Conservation (phyloP, 225 moss, liverwort and hornwort species). For the Antitrichia curtipendula region DNA sequence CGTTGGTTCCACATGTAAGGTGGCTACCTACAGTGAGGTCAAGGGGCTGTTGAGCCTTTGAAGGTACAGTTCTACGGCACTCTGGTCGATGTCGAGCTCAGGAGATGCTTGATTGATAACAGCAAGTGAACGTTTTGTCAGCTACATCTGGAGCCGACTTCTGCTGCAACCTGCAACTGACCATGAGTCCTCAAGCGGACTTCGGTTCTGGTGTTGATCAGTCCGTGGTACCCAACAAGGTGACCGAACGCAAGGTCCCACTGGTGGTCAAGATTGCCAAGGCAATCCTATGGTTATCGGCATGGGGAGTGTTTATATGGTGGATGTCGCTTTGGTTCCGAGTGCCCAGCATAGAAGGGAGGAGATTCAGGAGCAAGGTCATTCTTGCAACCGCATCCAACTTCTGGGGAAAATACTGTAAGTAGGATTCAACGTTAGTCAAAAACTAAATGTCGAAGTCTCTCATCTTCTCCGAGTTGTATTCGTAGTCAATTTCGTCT, state of each 20-base stretch:
- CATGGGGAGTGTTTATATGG: conserved; percentile 13
- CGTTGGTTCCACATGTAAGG: neutral
- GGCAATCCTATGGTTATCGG: neutral
- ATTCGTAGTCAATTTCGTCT: neutral
- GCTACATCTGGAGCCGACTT: neutral
- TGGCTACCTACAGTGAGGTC: neutral
- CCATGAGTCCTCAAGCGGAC: neutral
- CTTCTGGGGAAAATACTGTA: conserved; percentile 23
- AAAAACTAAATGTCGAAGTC: neutral
- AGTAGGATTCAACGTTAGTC: neutral
- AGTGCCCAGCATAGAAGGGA: neutral
- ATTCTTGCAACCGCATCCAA: neutral
- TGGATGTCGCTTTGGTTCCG: conserved; percentile 25
- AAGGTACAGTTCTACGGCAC: neutral
- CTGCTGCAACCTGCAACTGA: neutral
- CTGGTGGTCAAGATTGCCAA: neutral
- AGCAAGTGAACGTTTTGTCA: neutral
- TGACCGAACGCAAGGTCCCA: neutral
- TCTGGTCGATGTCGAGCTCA: neutral
- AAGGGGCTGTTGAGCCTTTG: too few relatives aligned
- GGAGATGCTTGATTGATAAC: neutral
- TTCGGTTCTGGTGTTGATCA: neutral
- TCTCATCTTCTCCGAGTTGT: neutral
- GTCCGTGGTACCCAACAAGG: neutral
- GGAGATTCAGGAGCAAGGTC: neutral